Base-by-base conservation (phyloP, 2,329 filamentous ascomycete genomes). In the Fusarium armeniacum region DNA sequence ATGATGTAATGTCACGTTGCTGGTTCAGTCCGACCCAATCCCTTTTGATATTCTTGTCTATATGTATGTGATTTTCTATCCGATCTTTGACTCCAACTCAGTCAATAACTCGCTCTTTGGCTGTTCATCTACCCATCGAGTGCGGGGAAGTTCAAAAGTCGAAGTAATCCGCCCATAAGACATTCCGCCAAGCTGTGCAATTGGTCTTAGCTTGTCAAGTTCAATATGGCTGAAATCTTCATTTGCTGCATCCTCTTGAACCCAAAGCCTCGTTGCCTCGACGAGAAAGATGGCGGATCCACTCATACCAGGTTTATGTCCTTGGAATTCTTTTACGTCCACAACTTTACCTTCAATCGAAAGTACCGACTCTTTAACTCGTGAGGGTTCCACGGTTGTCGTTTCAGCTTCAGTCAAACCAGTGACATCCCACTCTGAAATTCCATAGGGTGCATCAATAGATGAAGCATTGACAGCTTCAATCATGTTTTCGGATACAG, bases 201-300 rank as follows among this genome's bases (percentile, higher is more conserved):
- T 86, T 0, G 95, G 94, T 61, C 88, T 88, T 53, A 98, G 81
- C 9, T 97, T 85, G 81, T 91, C 86, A 11, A 93, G 88, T 78
- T 96, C 92, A 60, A 98, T 84, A 35, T 92, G 75, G 70, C 89
- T 93, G 75, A 84, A 86, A 13, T 93, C 90, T 75, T 92, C 88
- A 74, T 97, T 93, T 61, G 97, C 83, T 4, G 93, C 94, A 80
- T 98, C 94, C 77, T 97, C 93, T 52, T 94, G 83, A 2, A 90
- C 93, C 93, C 94, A 98, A 76, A 98, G 97, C 28, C 90, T 85
- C 28, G 91, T 89, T 0, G 93, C 95, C 81, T 98, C 93, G 13
- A 98, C 84, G 30, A 97, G 86, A 2, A 87, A 91, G 58, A 97
- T 76, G 6, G 91, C 90, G 1, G 90, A 89, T 1, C 90, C 91